These are phyloP conservation scores for Monarda citriodora DNA, from an alignment of 305 asterid genomes.

Conservation along the genomic window DNA sequence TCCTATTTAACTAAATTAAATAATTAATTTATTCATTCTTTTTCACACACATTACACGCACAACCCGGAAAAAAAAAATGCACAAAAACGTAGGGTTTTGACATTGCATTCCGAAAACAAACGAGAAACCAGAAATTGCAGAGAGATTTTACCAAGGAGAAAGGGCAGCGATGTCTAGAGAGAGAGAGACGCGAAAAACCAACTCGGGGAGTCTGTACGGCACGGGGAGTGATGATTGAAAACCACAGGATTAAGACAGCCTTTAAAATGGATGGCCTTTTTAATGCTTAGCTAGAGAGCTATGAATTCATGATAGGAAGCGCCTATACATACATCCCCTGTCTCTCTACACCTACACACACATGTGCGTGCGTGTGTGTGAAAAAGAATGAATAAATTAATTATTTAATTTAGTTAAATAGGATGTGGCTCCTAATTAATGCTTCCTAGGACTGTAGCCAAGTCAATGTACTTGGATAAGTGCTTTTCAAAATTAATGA, in stretches of 20 bases:
- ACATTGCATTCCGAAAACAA: constrained; percentile 18
- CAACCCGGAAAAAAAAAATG: constrained; percentile 4
- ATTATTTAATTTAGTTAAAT: neutral
- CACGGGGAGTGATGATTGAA: constrained; percentile 48
- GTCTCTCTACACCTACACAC: constrained; percentile 9
- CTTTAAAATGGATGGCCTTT: constrained; percentile 68
- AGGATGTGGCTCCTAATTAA: constrained; percentile 11
- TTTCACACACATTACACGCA: constrained; percentile 30
- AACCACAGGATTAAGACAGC: constrained; percentile 66
- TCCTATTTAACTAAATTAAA: too few species aligned
- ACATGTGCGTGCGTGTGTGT: constrained; percentile 21
- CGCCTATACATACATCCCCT: constrained; percentile 6
- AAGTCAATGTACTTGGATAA: too few species aligned
- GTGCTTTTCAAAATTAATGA: too few species aligned
- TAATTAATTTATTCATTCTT: too few species aligned
- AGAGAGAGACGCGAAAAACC: constrained; percentile 43
- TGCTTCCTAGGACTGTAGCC: too few species aligned
- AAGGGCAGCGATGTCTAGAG: constrained; percentile 21
- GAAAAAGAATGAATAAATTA: neutral
- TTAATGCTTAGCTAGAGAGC: constrained; percentile 22
- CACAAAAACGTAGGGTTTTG: constrained; percentile 34
- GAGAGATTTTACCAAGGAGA: constrained; percentile 39
- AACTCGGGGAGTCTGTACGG: constrained; percentile 56
- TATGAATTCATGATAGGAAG: too few species aligned
- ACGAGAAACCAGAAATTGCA: constrained; percentile 22